Evolutionary conservation across 805 yeast species (phyloP).

Genomic region (Cyberlindnera galapagoensis): DNA sequence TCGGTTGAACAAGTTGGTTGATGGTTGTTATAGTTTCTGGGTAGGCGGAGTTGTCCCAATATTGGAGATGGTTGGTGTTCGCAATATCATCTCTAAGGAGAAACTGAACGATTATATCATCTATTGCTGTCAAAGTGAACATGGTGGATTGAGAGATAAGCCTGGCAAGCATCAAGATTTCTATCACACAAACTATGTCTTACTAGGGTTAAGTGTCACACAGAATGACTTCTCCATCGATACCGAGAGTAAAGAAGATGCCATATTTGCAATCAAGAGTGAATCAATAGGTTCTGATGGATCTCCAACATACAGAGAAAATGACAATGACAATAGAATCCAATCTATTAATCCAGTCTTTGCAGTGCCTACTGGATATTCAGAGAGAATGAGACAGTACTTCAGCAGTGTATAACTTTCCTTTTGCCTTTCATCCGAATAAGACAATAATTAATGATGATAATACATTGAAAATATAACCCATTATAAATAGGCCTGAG

Average conservation of each 20-base stretch:
- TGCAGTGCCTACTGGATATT: constrained; percentile 44
- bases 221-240: constrained; percentile 15
- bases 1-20: constrained; percentile 87
- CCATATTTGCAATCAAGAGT: constrained; percentile 1
- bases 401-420: too few relatives aligned
- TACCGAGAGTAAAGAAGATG: not conserved
- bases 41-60: constrained; percentile 73
- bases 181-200: constrained; percentile 84
- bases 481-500: too few relatives aligned
- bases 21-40: constrained; percentile 96
- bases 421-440: too few relatives aligned
- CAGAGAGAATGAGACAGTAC: constrained; percentile 23
- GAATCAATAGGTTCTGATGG: too few relatives aligned
- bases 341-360: constrained; percentile 48
- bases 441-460: too few relatives aligned
- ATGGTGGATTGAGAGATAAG: constrained; percentile 83
- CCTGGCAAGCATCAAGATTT: constrained; percentile 78
- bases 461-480: too few relatives aligned
- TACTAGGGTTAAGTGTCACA: constrained; percentile 54
- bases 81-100: constrained; percentile 42
- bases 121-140: constrained; percentile 61
- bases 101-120: constrained; percentile 61
- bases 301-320: too few relatives aligned
- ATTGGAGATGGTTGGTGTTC: constrained; percentile 44
- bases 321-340: constrained; percentile 17